A percentile compares a stretch with the other conserved stretches of the same genome.
Conservation (phyloP, 495 filamentous ascomycete genomes). For the Massariosphaeria phaeospora region DNA sequence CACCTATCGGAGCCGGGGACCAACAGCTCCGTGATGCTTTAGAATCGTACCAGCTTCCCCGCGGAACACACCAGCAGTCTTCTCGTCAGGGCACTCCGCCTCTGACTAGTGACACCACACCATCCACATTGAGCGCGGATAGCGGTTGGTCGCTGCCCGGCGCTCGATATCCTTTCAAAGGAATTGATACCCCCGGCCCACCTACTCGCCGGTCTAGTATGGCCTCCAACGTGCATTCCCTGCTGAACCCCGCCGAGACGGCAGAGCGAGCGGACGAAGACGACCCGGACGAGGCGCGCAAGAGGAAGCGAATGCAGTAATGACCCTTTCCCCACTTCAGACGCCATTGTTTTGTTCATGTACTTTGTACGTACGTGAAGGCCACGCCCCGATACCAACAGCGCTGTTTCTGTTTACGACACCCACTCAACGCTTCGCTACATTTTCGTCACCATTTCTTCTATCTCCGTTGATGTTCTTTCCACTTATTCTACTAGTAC, state of each 20-base stretch:
- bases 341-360: slow-evolving; percentile 11
- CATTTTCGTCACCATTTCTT: not conserved
- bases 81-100: slow-evolving; percentile 57
- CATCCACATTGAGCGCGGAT: slow-evolving; percentile 48
- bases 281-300: slow-evolving; percentile 43
- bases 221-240: slow-evolving; percentile 69
- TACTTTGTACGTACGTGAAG: slow-evolving; percentile 19
- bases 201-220: slow-evolving; percentile 68
- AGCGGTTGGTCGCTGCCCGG: slow-evolving; percentile 56
- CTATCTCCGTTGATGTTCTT: too few relatives aligned
- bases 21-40: slow-evolving; percentile 78
- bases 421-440: too few relatives aligned
- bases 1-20: slow-evolving; percentile 57
- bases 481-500: not conserved
- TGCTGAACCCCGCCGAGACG: slow-evolving; percentile 83
- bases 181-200: slow-evolving; percentile 44
- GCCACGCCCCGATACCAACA: not conserved
- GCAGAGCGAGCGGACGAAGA: slow-evolving; percentile 68
- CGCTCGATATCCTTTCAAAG: slow-evolving; percentile 44
- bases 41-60: slow-evolving; percentile 70
- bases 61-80: slow-evolving; percentile 51
- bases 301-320: slow-evolving; percentile 38
- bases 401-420: slow-evolving; percentile 5
- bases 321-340: not conserved
- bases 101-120: slow-evolving; percentile 35